Evolutionary conservation across 2,329 filamentous ascomycete species (phyloP), one percentile per base, ranked within the genome.

Genomic region (Phialophora tarda): DNA sequence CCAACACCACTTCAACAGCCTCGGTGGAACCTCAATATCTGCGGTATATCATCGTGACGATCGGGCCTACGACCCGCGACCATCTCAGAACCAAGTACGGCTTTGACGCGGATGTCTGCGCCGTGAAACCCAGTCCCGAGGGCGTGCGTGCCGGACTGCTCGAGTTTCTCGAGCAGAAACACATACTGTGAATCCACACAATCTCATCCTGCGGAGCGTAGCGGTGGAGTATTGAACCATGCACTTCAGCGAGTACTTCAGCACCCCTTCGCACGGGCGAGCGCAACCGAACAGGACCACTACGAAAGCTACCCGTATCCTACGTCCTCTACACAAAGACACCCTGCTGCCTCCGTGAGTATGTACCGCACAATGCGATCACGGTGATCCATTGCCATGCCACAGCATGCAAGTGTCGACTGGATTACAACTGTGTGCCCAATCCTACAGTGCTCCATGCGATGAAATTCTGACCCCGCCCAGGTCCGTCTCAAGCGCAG

Each of bases 21-120:
- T 23, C 26, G 4, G 38, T 30, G n/a, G 41, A 59, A 17, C 75
- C 76, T n/a, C 32, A 50, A 21, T 47, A 28, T 3, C 38, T 3
- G 23, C 63, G 47, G 57, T 89, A 88, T 0, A 88, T 86, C 69
- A 82, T 98, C 67, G 92, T 90, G 14, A 96, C 93, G 0, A 99
- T 99, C 77, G 95, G 95, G 0, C 94, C 95, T 12, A 99, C 95
- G 21, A 99, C 95, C 11, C 85, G 89, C 69, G 88, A 93, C 71
- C 88, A 92, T 78, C 79, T 99, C 61, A 69, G 72, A 7, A 71
- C 69, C 44, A 75, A 75, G 24, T 80, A 78, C 73, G 79, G 77
- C 23, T 78, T 83, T 67, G 76, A 79, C 64, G 76, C 80, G 4
- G 80, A 84, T 74, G 80, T 82, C n/a, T 96, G 90, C 77, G 91